A percentile compares a stretch with the other conserved stretches of the same genome.
These are phyloP conservation scores for Kingdonia uniflora DNA, from an alignment of 164 flowering plant species.

Conservation along the genomic window DNA sequence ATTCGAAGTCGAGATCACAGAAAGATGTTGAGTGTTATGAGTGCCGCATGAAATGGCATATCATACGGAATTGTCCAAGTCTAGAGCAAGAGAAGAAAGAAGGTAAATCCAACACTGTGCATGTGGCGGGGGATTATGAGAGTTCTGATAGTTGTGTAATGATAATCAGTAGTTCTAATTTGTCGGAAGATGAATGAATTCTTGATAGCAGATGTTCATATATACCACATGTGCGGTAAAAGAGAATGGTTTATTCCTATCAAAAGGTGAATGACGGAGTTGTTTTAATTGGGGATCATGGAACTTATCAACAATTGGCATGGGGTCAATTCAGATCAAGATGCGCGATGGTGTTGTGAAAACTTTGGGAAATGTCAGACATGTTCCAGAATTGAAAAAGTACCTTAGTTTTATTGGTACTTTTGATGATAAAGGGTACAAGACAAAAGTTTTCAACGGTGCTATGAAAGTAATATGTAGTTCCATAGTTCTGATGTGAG, in stretches of 20 bases:
- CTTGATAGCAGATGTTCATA: neutral
- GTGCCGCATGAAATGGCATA: neutral
- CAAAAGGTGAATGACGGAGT: neutral
- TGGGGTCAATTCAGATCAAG: constrained; percentile 1
- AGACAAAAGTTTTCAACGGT: neutral
- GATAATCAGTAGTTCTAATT: neutral
- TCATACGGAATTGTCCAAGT: too few species aligned
- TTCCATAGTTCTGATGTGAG: neutral
- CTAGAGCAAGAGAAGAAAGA: too few species aligned
- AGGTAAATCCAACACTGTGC: too few species aligned
- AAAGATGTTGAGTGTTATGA: too few species aligned
- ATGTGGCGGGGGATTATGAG: neutral
- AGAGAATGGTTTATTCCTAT: neutral
- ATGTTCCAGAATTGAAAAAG: too few species aligned
- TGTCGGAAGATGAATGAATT: neutral
- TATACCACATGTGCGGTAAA: constrained; percentile 1
- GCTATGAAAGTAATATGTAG: too few species aligned
- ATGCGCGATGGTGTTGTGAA: too few species aligned
- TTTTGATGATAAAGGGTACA: neutral
- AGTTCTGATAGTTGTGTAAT: neutral
- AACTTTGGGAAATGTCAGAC: too few species aligned
- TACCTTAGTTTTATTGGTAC: neutral
- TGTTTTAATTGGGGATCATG: neutral
- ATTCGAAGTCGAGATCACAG: too few species aligned
- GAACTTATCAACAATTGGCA: neutral